These are phyloP conservation scores for Botrytis medusae DNA, from an alignment of 2,329 filamentous ascomycete genomes.

Conservation along the genomic window DNA sequence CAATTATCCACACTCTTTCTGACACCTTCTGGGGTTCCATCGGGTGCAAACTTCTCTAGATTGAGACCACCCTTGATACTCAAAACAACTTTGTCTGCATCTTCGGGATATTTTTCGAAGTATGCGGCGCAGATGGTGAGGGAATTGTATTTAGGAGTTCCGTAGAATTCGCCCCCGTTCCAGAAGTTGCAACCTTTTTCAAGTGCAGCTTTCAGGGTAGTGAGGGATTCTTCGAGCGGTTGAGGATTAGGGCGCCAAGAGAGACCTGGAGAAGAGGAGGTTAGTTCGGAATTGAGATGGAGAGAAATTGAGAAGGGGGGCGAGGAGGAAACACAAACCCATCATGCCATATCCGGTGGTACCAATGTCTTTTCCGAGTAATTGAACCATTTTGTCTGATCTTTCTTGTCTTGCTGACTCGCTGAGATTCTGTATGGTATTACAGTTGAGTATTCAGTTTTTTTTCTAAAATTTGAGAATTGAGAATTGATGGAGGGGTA, in stretches of 20 bases:
- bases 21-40: conserved; percentile 55
- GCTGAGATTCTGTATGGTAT: not conserved
- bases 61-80: conserved; percentile 60
- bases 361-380: conserved; percentile 35
- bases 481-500: not conserved
- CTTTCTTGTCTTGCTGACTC: not conserved
- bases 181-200: conserved; percentile 50
- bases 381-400: conserved; percentile 30
- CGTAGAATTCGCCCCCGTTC: conserved; percentile 68
- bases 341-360: conserved; percentile 36
- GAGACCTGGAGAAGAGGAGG: conserved; percentile 32
- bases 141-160: conserved; percentile 56
- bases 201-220: conserved; percentile 56
- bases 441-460: not conserved
- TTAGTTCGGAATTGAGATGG: not conserved
- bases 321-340: conserved; percentile 10
- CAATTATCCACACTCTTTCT: conserved; percentile 59
- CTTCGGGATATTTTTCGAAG: conserved; percentile 62
- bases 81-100: conserved; percentile 61
- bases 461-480: not conserved
- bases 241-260: conserved; percentile 39
- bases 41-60: conserved; percentile 42
- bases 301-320: not conserved
- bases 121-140: conserved; percentile 60
- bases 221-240: conserved; percentile 51